phyloP scores from a whole-genome alignment of 2,329 filamentous ascomycete genomes.

The Paecilomyces fulvus region DNA sequence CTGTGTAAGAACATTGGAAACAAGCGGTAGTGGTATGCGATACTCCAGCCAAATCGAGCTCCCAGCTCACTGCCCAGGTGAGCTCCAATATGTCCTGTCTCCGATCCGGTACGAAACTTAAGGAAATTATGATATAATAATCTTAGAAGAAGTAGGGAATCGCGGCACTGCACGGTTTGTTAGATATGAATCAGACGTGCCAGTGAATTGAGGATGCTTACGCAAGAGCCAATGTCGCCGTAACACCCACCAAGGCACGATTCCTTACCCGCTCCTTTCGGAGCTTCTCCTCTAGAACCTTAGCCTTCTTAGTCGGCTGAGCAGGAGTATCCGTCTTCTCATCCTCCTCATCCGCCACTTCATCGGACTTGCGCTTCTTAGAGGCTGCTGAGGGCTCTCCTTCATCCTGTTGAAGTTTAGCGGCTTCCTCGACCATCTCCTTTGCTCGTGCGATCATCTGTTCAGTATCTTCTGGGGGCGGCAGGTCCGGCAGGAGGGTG shows the following conservation, averaged over 20 bases:
- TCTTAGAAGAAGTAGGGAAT: constrained; percentile 41
- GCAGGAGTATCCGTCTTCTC: constrained; percentile 29
- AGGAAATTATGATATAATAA: constrained; percentile 1
- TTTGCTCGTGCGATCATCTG: constrained; percentile 80
- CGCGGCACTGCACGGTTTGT: constrained; percentile 27
- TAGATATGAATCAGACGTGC: constrained; percentile 8
- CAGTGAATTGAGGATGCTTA: constrained; percentile 45
- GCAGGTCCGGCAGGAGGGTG: constrained; percentile 55
- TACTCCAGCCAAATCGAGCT: not conserved
- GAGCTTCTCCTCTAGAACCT: constrained; percentile 61
- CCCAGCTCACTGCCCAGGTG: not conserved
- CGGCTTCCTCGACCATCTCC: constrained; percentile 72
- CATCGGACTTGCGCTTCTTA: constrained; percentile 67
- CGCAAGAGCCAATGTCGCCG: constrained; percentile 82
- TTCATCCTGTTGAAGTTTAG: constrained; percentile 38
- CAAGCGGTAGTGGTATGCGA: not conserved
- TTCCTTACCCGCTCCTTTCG: constrained; percentile 80
- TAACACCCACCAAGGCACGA: constrained; percentile 76
- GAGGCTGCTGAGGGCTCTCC: constrained; percentile 24
- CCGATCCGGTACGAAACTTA: constrained; percentile 1
- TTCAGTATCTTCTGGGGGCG: constrained; percentile 67
- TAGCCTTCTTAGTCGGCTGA: constrained; percentile 63
- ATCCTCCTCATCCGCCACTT: constrained; percentile 46
- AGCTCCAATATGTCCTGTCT: not conserved
- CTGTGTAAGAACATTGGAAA: not conserved